These are phyloP conservation scores for Neurospora cerealis DNA, from an alignment of 495 filamentous ascomycete species.

Conservation along the genomic window DNA sequence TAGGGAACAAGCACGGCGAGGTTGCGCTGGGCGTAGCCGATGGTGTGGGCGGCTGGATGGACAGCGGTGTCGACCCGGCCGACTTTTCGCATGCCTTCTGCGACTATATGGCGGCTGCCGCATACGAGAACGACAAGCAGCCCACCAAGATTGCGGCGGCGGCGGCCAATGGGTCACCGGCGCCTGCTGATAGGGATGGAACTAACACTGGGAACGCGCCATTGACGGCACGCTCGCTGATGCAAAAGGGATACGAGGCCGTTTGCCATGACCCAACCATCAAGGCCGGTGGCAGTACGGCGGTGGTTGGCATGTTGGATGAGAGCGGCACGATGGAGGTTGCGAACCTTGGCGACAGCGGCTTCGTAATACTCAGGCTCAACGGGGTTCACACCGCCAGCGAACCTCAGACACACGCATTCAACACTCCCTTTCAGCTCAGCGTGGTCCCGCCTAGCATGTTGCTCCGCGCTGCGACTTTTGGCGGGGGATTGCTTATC, in stretches of 20 bases:
- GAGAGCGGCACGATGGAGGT: slow-evolving; percentile 66
- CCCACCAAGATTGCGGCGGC: neutral
- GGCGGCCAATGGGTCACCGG: slow-evolving; percentile 9
- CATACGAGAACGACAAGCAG: slow-evolving; percentile 38
- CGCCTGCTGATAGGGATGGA: neutral
- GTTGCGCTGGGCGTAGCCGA: slow-evolving; percentile 84
- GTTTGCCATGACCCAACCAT: slow-evolving; percentile 65
- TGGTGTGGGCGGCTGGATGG: slow-evolving; percentile 90
- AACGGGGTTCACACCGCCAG: slow-evolving; percentile 78
- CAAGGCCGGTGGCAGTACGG: slow-evolving; percentile 79
- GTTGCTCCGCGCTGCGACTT: slow-evolving; percentile 62
- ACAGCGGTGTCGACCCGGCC: slow-evolving; percentile 83
- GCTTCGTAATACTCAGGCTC: slow-evolving; percentile 73
- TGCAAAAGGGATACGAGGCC: slow-evolving; percentile 72
- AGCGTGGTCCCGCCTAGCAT: slow-evolving; percentile 76
- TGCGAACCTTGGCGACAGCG: slow-evolving; percentile 97
- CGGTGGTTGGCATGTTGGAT: slow-evolving; percentile 65
- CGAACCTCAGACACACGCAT: slow-evolving; percentile 84
- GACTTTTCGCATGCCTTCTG: slow-evolving; percentile 95
- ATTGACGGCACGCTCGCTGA: slow-evolving; percentile 57
- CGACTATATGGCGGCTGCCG: slow-evolving; percentile 73
- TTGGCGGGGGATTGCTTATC: slow-evolving; percentile 68
- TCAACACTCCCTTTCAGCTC: slow-evolving; percentile 95
- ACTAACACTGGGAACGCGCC: neutral
- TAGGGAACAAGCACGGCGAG: slow-evolving; percentile 46